A percentile compares a stretch with the other conserved stretches of the same genome.
Conservation (phyloP, 805 yeast species). For the Phaffomyces antillensis region DNA sequence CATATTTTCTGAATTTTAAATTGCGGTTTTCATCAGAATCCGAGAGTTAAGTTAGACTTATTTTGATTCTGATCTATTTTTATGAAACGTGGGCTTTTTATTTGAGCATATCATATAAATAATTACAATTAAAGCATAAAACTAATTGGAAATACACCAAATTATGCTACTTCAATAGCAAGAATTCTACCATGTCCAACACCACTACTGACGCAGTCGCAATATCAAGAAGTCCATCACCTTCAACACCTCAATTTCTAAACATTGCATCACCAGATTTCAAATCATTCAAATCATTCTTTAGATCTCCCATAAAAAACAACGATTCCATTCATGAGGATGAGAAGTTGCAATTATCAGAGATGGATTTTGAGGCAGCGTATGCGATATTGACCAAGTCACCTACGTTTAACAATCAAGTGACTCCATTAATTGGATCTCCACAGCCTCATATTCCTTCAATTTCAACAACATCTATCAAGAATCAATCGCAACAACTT, state of each 20-base stretch:
- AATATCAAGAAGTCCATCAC: constrained; percentile 4
- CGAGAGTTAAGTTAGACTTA: too few species aligned
- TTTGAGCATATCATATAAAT: too few species aligned
- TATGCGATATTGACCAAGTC: constrained; percentile 22
- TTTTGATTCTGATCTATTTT: too few species aligned
- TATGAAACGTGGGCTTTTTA: too few species aligned
- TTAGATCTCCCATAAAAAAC: constrained; percentile 1
- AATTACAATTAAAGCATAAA: too few species aligned
- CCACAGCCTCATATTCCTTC: not conserved
- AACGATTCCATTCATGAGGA: not conserved
- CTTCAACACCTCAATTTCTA: constrained; percentile 11
- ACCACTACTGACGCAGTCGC: not conserved
- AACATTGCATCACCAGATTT: constrained; percentile 11
- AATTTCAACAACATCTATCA: not conserved
- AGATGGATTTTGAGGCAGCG: constrained; percentile 25
- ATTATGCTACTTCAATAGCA: too few species aligned
- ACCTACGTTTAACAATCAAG: constrained; percentile 9
- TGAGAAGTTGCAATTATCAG: constrained; percentile 9
- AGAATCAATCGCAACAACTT: not conserved
- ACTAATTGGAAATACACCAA: too few species aligned
- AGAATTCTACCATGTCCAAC: too few species aligned
- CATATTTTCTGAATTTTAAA: too few species aligned
- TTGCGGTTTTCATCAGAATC: too few species aligned
- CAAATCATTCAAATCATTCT: constrained; percentile 1
- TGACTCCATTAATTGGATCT: constrained; percentile 1